A percentile compares a stretch with the other conserved stretches of the same genome.
Evolutionary conservation across 2,329 filamentous ascomycete genomes (phyloP).

Genomic region (Penicillium brevicompactum): DNA sequence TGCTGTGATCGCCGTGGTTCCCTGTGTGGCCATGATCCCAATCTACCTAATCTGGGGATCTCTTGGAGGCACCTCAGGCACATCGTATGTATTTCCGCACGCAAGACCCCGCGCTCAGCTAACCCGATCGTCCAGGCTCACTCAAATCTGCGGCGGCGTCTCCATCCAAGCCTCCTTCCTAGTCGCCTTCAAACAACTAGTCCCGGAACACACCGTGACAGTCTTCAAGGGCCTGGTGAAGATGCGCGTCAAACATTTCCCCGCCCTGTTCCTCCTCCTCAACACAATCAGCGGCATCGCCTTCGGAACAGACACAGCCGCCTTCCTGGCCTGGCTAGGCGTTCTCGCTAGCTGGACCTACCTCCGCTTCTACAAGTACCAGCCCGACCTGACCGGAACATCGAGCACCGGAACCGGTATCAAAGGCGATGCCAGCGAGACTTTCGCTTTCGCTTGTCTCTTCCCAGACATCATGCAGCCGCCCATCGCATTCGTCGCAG

Average conservation of each 20-base stretch:
- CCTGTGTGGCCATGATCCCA: constrained; percentile 75
- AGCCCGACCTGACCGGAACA: constrained; percentile 57
- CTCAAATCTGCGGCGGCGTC: constrained; percentile 84
- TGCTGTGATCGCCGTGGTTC: constrained; percentile 72
- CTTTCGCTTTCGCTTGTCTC: constrained; percentile 93
- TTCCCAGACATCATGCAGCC: constrained; percentile 86
- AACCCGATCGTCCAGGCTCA: constrained; percentile 56
- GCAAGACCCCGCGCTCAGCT: background rate
- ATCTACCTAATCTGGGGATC: constrained; percentile 74
- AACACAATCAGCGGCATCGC: constrained; percentile 67
- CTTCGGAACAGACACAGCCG: constrained; percentile 71
- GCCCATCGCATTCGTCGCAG: constrained; percentile 70
- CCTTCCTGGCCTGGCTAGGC: constrained; percentile 77
- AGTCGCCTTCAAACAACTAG: constrained; percentile 94
- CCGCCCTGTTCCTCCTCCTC: constrained; percentile 72
- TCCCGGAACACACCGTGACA: constrained; percentile 94
- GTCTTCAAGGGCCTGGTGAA: constrained; percentile 87
- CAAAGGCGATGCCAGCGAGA: constrained; percentile 91
- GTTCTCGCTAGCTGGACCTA: constrained; percentile 93
- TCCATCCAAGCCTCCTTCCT: constrained; percentile 91
- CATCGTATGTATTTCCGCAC: constrained; percentile 31
- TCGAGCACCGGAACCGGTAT: constrained; percentile 60
- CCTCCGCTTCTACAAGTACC: constrained; percentile 85
- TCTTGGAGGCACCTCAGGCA: constrained; percentile 52
- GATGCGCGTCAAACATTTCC: constrained; percentile 82